Conservation (phyloP, 495 filamentous ascomycete species). For the Aspergillus baeticus region DNA sequence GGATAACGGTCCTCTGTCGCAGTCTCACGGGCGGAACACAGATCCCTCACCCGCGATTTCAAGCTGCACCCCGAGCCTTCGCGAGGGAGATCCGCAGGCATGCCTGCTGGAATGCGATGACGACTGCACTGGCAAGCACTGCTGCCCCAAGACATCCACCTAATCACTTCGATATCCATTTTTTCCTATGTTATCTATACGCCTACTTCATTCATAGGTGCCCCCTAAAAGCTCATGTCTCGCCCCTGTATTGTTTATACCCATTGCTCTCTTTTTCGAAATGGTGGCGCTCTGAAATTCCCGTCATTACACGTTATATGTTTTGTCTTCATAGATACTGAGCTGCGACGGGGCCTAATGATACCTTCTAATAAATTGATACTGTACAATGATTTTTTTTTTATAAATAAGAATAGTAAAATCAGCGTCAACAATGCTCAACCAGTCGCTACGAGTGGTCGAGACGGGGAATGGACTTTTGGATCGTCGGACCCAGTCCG, state of each 20-base stretch:
- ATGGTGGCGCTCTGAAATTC: neutral
- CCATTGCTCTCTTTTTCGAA: neutral
- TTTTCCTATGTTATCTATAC: conserved; percentile 2
- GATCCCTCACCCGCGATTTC: conserved; percentile 29
- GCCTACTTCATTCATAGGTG: neutral
- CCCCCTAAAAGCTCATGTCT: neutral
- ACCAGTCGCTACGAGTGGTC: too few species aligned
- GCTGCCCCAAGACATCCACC: conserved; percentile 58
- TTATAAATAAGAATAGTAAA: too few species aligned
- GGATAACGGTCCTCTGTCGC: conserved; percentile 31
- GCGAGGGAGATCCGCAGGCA: conserved; percentile 50
- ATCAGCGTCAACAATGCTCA: too few species aligned
- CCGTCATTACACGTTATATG: neutral
- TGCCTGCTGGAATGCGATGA: conserved; percentile 88
- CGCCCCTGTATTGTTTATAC: conserved; percentile 7
- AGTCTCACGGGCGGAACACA: conserved; percentile 17
- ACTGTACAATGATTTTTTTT: neutral
- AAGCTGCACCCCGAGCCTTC: conserved; percentile 50
- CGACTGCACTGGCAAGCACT: conserved; percentile 70
- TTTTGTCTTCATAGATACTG: conserved; percentile 1
- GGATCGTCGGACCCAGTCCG: too few species aligned
- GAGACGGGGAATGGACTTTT: too few species aligned
- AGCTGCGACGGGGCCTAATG: neutral
- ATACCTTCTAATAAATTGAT: neutral
- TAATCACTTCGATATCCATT: conserved; percentile 5